Percentiles rank a stretch among this genome's conserved stretches.
phyloP scores from a whole-genome alignment of 2,329 filamentous ascomycete genomes.

The Epichloe uncinata region DNA sequence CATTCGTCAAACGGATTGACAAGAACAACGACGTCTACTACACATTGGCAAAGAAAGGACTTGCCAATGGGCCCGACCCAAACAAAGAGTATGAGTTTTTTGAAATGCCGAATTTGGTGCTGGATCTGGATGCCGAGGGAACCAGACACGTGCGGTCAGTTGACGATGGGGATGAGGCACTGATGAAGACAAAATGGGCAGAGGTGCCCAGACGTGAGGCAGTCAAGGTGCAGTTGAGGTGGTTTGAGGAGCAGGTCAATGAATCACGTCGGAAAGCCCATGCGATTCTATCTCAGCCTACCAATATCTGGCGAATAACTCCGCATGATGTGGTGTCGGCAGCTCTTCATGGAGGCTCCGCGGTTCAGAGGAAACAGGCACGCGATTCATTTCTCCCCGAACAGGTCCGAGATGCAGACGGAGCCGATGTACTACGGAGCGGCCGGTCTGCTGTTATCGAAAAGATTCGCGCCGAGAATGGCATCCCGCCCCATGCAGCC shows the following conservation, averaged over 20 bases:
- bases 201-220: conserved; percentile 10
- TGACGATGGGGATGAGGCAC: conserved; percentile 22
- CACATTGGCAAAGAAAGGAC: conserved; percentile 11
- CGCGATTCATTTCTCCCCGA: not conserved
- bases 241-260: conserved; percentile 18
- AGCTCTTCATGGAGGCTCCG: conserved; percentile 11
- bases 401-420: not conserved
- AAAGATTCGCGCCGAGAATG: conserved; percentile 15
- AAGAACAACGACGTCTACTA: conserved; percentile 16
- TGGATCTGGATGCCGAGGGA: conserved; percentile 40
- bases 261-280: conserved; percentile 14
- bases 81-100: conserved; percentile 18
- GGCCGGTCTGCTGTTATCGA: conserved; percentile 7
- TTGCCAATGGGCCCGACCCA: conserved; percentile 3
- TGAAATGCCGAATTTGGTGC: conserved; percentile 27
- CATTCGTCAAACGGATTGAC: conserved; percentile 13
- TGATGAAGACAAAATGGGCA: conserved; percentile 18
- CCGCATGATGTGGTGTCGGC: conserved; percentile 29
- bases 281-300: conserved; percentile 12
- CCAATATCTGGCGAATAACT: conserved; percentile 25
- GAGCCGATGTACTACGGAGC: not conserved
- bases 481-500: conserved; percentile 16
- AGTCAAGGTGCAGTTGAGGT: conserved; percentile 14
- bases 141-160: conserved; percentile 29
- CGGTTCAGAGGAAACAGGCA: not conserved